Base-by-base conservation (phyloP, 345 rosid species). In the Kandelia obovata region DNA sequence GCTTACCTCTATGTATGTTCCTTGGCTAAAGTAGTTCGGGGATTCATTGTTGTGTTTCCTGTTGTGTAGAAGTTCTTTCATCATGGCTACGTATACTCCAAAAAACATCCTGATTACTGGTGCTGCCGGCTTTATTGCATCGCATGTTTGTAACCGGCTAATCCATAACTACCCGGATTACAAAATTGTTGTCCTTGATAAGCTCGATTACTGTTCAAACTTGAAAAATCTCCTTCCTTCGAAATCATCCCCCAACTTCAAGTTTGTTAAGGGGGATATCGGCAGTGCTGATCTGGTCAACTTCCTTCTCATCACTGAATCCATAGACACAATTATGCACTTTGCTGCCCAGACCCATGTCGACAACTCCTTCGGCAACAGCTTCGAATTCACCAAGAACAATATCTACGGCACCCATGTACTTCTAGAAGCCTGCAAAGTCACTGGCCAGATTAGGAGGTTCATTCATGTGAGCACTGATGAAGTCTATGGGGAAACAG, bases 391-490 rank as follows among this genome's bases (percentile, higher is more conserved):
- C 25, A 92, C 97, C 59, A 89, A 88, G 84, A 92, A 88, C 77
- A 92, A 89, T 66, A 87, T 91, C 51, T 91, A 91, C 19, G 96
- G 97, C 5, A 91, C 97, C 60, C 97, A 89, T 72, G 97, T 91
- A 19, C 91, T 91, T 52, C 81, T 91, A 25, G 97, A 91, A 71
- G 97, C 97, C 30, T 89, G 97, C 76, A 91, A 91, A 78, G 97
- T 91, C 23, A 91, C 97, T 69, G 97, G 97, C 57, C 92, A 84
- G 86, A 83, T 91, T 49, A 74, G 79, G 88, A 88, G 97, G 81
- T 91, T 91, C 73, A 91, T 91, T 69, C 97, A 91, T 68, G 97
- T 91, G 9, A 91, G 97, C 78, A 91, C 97, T 10, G 97, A 91
- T 72, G 97, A 91, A 76, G 97, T 91, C 5, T 92, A 92, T 68